phyloP scores from a whole-genome alignment of 2,329 filamentous ascomycete species.

The Beauveria rudraprayagi region DNA sequence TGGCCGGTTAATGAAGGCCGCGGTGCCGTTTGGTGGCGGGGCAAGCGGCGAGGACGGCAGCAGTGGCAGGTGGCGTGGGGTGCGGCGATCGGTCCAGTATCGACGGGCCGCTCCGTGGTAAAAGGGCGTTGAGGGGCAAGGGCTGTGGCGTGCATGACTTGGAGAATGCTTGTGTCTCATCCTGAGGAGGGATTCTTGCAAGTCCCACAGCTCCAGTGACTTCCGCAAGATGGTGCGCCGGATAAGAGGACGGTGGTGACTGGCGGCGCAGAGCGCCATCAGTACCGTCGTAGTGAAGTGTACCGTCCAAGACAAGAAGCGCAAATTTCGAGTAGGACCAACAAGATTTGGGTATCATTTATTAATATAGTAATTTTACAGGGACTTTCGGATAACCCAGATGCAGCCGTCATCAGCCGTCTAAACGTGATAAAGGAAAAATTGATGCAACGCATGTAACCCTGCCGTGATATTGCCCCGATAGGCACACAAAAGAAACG shows the following conservation, averaged over 20 bases:
- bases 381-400: background rate
- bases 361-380: constrained; percentile 10
- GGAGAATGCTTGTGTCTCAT: no score
- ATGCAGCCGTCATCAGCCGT: constrained; percentile 7
- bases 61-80: no score
- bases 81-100: no score
- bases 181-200: no score
- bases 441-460: background rate
- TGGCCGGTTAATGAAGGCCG: constrained; percentile 48
- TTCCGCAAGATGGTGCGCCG: no score
- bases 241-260: constrained; percentile 52
- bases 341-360: constrained; percentile 11
- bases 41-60: no score
- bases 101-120: constrained; percentile 24
- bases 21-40: constrained; percentile 36
- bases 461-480: background rate
- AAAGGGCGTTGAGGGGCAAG: no score
- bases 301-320: background rate
- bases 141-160: no score
- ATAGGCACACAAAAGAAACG: constrained; percentile 1
- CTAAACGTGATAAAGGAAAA: background rate
- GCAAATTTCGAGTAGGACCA: background rate
- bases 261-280: constrained; percentile 51
- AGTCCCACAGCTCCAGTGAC: no score
- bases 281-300: constrained; percentile 26